These are phyloP conservation scores for Claviceps quebecensis DNA, from an alignment of 2,329 filamentous ascomycete species.

Conservation along the genomic window DNA sequence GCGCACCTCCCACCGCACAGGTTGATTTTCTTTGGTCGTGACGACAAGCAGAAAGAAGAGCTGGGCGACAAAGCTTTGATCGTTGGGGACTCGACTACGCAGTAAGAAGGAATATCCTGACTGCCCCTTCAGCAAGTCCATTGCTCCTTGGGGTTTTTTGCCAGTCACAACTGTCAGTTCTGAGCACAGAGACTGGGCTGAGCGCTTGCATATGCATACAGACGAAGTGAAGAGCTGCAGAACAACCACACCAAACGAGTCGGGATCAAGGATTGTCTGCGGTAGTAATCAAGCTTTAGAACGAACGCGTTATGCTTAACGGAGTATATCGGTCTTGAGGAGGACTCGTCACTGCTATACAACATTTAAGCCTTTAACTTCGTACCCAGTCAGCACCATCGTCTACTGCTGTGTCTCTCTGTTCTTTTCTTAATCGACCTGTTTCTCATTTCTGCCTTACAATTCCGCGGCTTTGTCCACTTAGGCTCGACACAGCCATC, in stretches of 20 bases:
- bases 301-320: background rate
- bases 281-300: background rate
- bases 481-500: background rate
- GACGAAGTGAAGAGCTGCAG: slow-evolving; percentile 1
- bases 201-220: slow-evolving; percentile 2
- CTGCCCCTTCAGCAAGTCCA: background rate
- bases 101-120: background rate
- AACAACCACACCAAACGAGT: background rate
- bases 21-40: background rate
- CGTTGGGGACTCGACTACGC: background rate
- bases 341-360: background rate
- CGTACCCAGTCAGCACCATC: background rate
- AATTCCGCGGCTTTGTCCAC: background rate
- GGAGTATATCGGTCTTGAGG: background rate
- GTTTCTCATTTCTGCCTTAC: background rate
- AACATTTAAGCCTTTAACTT: background rate
- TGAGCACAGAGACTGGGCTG: slow-evolving; percentile 1
- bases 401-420: background rate
- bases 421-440: background rate
- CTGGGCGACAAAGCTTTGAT: background rate
- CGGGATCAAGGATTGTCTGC: background rate
- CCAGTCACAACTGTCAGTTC: background rate
- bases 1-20: background rate
- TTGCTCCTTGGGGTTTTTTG: background rate
- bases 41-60: background rate